A percentile compares a stretch with the other conserved stretches of the same genome.
Evolutionary conservation across 805 yeast genomes (phyloP).

Genomic region (Candida broadrunensis): DNA sequence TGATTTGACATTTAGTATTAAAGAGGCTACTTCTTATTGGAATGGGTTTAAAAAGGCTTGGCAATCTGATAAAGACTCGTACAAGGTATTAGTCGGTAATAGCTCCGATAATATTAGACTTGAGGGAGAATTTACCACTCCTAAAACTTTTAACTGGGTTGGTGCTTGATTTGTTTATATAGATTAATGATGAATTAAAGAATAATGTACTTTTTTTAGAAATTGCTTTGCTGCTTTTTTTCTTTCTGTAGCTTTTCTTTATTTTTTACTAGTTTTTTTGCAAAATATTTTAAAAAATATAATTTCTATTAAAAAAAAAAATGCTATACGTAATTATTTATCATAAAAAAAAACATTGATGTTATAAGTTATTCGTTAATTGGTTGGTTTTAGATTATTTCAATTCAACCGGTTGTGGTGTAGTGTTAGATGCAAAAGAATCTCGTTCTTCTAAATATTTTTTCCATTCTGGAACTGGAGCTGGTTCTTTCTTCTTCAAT

Average conservation of each 20-base stretch:
- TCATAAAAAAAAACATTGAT: too few relatives aligned
- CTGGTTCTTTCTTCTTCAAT: constrained; percentile 32
- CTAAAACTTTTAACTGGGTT: constrained; percentile 6
- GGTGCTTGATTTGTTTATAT: constrained; percentile 1
- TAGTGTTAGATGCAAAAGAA: background rate
- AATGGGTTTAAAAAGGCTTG: constrained; percentile 48
- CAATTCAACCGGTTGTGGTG: background rate
- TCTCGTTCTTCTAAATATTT: constrained; percentile 25
- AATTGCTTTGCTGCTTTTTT: too few relatives aligned
- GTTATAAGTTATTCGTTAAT: too few relatives aligned
- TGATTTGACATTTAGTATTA: constrained; percentile 34
- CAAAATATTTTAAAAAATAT: too few relatives aligned
- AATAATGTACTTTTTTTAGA: too few relatives aligned
- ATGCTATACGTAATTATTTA: too few relatives aligned
- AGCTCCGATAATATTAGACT: constrained; percentile 25
- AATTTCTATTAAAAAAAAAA: too few relatives aligned
- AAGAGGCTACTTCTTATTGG: constrained; percentile 55
- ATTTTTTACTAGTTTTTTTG: too few relatives aligned
- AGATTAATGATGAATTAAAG: too few relatives aligned
- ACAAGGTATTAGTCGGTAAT: constrained; percentile 48
- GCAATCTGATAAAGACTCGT: constrained; percentile 52
- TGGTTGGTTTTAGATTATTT: too few relatives aligned
- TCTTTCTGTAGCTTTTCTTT: too few relatives aligned
- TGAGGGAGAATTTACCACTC: constrained; percentile 16
- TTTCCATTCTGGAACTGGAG: constrained; percentile 33